These are phyloP conservation scores for Ophiostoma ulmi DNA, from an alignment of 2,329 filamentous ascomycete genomes.

Conservation along the genomic window DNA sequence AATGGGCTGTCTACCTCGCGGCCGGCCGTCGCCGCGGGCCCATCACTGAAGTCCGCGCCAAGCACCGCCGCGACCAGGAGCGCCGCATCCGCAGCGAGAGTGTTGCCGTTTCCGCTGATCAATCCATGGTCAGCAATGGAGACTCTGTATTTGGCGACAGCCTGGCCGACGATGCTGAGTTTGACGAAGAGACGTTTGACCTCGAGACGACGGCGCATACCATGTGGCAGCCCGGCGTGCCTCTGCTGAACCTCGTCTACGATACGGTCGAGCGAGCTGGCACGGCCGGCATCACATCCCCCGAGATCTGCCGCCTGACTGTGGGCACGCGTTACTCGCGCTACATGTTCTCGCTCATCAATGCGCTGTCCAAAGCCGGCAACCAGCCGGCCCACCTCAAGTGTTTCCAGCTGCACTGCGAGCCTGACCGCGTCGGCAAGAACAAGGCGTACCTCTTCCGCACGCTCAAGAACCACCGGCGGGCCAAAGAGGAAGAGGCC, in stretches of 20 bases:
- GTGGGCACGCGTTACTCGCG: constrained; percentile 37
- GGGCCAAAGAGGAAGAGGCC: background rate
- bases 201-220: background rate
- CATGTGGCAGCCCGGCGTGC: constrained; percentile 5
- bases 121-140: constrained; percentile 20
- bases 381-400: constrained; percentile 40
- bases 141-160: constrained; percentile 21
- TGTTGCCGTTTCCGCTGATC: constrained; percentile 23
- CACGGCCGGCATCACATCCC: constrained; percentile 35
- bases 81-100: constrained; percentile 13
- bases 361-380: constrained; percentile 33
- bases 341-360: constrained; percentile 35
- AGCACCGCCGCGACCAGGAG: constrained; percentile 19
- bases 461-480: constrained; percentile 17
- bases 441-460: constrained; percentile 41
- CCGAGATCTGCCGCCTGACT: constrained; percentile 36
- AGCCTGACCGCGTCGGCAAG: constrained; percentile 38
- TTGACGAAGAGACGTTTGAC: constrained; percentile 18
- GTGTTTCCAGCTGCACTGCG: constrained; percentile 38
- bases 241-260: constrained; percentile 35
- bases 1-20: constrained; percentile 52
- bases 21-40: constrained; percentile 40
- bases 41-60: constrained; percentile 25
- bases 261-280: constrained; percentile 35
- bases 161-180: constrained; percentile 19